Evolutionary conservation across 305 asterid species (phyloP).

Genomic region (Withania somnifera): DNA sequence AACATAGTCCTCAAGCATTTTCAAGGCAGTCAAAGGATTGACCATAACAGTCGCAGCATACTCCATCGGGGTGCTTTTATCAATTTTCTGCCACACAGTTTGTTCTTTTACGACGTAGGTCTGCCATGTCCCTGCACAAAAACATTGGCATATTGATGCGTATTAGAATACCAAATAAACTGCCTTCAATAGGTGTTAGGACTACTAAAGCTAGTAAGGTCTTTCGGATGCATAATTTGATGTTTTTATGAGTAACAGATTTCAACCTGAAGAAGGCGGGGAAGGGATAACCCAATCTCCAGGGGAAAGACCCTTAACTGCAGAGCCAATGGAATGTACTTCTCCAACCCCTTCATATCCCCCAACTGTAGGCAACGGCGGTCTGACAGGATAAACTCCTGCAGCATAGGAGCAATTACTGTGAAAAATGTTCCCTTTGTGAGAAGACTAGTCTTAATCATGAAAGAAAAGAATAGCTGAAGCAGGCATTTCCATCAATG

Average conservation of each 20-base stretch:
- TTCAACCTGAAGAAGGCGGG: constrained; percentile 79
- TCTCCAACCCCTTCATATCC: constrained; percentile 97
- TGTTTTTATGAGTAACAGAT: background rate
- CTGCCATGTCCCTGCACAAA: constrained; percentile 84
- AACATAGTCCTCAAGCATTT: constrained; percentile 89
- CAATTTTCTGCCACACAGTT: constrained; percentile 68
- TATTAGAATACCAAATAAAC: background rate
- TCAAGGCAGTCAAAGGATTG: constrained; percentile 81
- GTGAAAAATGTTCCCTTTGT: background rate
- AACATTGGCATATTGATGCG: background rate
- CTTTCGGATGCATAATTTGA: background rate
- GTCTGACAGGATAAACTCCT: constrained; percentile 96
- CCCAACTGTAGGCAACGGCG: constrained; percentile 81
- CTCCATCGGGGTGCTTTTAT: constrained; percentile 63
- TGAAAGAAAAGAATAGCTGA: background rate
- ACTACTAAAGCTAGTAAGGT: background rate
- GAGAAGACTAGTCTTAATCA: background rate
- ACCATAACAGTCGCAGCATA: constrained; percentile 85
- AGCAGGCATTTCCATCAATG: background rate
- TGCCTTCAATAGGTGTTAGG: background rate
- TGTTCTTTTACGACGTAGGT: constrained; percentile 86
- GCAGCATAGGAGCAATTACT: background rate
- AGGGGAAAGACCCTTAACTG: constrained; percentile 46
- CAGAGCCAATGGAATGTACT: constrained; percentile 66
- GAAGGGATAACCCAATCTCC: constrained; percentile 95